Base-by-base conservation (phyloP, 2,329 filamentous ascomycete genomes). In the Coleophoma cylindrospora region DNA sequence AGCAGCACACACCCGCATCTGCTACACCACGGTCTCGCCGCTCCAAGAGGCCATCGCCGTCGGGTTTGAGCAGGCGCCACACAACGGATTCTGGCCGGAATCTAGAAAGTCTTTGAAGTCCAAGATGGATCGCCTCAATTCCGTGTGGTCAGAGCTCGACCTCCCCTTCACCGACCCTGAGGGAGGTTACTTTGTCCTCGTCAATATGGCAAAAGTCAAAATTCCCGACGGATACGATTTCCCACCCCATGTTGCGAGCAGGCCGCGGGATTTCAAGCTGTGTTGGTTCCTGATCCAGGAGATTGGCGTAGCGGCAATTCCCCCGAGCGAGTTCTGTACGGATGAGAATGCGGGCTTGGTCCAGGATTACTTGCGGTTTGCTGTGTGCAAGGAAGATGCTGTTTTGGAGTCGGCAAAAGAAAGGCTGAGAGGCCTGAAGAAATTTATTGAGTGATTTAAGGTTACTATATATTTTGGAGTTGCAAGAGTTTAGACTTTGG, bases 281-380 rank as follows among this genome's bases (percentile, higher is more conserved):
- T 81, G 83, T 15, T 96, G 91, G 91, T 96, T 96, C 73, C 70
- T 95, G 61, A 96, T 96, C 70, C 90, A 89, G 67, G 91, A 96
- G 73, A 74, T 96, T n/a, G 91, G 91, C 11, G 89, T 96, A 22
- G 91, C 91, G 3, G 90, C 91, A 9, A 95, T 96, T 54, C 91
- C 91, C n/a, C 91, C 91, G 0, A 95, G 5, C 0, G 91, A 96
- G 70, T 96, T 96, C 70, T 96, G 95, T 67, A 95, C 91, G 1
- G 83, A 88, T 8, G 71, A 69, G 43, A 95, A 95, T 61, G 81
- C 86, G 21, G 81, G 86, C 60, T 81, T 95, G 56, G 91, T 87
- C 0, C 87, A 96, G 74, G 85, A 96, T 61, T 96, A 94, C 71
- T 77, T 96, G 62, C 79, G 91, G 22, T 96, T 96, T 64, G 91